Conservation (phyloP, 306 rosid species). For the Cucumis cinereus region DNA sequence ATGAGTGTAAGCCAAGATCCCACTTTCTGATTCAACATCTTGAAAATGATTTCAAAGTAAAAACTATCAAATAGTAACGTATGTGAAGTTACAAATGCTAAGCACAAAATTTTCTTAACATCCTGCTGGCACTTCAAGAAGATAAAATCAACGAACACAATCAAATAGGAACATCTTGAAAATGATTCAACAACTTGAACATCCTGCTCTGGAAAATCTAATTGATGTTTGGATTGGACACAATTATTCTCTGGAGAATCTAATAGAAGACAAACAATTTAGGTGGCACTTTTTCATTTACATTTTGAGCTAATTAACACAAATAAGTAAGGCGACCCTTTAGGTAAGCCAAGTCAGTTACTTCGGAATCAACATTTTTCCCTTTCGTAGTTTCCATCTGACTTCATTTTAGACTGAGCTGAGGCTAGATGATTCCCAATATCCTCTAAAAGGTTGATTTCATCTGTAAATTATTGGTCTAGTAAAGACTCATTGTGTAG, state of each 20-base stretch:
- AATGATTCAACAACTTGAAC: neutral
- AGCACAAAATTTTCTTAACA: too few species aligned
- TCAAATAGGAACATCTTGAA: too few species aligned
- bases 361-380: neutral
- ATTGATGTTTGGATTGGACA: too few species aligned
- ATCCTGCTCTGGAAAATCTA: neutral
- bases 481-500: neutral
- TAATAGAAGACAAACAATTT: neutral
- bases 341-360: neutral
- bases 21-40: conserved; percentile 2
- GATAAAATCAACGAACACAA: too few species aligned
- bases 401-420: neutral
- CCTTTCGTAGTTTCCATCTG: neutral
- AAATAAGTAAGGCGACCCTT: neutral
- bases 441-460: neutral
- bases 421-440: neutral
- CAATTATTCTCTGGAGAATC: neutral
- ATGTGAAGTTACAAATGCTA: too few species aligned
- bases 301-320: neutral
- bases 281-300: neutral
- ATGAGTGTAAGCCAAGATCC: conserved; percentile 3
- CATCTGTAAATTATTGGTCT: neutral
- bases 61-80: too few species aligned
- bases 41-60: neutral
- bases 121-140: too few species aligned